Conservation (phyloP, 352 stramenopile species). For the Pythium volutum region DNA sequence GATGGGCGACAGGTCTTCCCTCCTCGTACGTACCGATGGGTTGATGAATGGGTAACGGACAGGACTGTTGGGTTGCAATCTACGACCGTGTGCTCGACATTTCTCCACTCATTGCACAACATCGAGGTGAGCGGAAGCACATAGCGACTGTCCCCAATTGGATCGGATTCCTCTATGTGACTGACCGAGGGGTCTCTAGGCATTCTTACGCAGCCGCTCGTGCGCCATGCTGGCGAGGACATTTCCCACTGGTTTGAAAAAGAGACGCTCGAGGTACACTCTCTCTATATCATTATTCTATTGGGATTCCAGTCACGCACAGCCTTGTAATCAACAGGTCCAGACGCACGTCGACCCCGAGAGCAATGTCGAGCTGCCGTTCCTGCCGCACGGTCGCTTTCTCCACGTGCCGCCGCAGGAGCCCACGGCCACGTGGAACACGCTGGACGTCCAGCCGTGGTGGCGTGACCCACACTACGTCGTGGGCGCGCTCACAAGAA, state of each 20-base stretch:
- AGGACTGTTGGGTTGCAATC: slow-evolving; percentile 81
- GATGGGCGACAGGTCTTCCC: no score
- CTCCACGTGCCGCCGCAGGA: slow-evolving; percentile 85
- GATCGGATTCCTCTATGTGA: neutral
- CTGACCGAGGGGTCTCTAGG: slow-evolving; percentile 28
- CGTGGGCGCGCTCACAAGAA: slow-evolving; percentile 69
- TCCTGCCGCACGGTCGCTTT: slow-evolving; percentile 83
- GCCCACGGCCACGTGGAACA: slow-evolving; percentile 72
- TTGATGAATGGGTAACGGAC: neutral
- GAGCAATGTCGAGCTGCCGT: slow-evolving; percentile 72
- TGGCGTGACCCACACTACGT: slow-evolving; percentile 80
- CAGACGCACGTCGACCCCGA: slow-evolving; percentile 79
- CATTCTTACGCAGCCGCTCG: slow-evolving; percentile 72
- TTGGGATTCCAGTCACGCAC: neutral
- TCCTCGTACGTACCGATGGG: no score
- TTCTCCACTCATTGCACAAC: slow-evolving; percentile 62
- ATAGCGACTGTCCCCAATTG: neutral
- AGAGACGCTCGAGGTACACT: slow-evolving; percentile 55
- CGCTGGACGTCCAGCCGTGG: slow-evolving; percentile 77
- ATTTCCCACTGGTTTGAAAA: slow-evolving; percentile 92
- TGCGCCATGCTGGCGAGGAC: slow-evolving; percentile 84
- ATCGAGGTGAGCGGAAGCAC: slow-evolving; percentile 41
- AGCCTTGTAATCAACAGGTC: slow-evolving; percentile 35
- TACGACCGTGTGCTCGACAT: slow-evolving; percentile 82
- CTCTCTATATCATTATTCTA: neutral